phyloP scores from a whole-genome alignment of 495 filamentous ascomycete genomes.

The Aspergillus conjunctus region DNA sequence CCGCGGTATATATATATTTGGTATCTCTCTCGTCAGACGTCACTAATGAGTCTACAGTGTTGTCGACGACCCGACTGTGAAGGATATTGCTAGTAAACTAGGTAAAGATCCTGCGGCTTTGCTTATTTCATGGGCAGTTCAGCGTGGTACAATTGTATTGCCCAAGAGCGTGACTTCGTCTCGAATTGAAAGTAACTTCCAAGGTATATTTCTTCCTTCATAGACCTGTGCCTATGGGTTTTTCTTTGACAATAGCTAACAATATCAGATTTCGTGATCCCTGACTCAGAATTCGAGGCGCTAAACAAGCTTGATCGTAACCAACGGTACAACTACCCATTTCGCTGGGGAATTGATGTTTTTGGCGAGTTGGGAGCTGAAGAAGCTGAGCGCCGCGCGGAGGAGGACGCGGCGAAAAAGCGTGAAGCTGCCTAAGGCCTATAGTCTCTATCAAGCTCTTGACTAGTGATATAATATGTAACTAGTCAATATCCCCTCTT shows the following conservation, averaged over 20 bases:
- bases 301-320: constrained; percentile 49
- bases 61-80: constrained; percentile 62
- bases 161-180: constrained; percentile 62
- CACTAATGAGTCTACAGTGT: constrained; percentile 30
- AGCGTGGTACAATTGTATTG: constrained; percentile 64
- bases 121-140: constrained; percentile 78
- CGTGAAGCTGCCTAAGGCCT: constrained; percentile 17
- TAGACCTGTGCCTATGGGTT: background rate
- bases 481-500: too few relatives aligned
- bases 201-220: constrained; percentile 28
- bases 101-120: constrained; percentile 71
- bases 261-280: constrained; percentile 47
- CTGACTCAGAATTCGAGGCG: constrained; percentile 47
- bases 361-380: constrained; percentile 51
- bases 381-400: constrained; percentile 45
- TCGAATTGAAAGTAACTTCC: constrained; percentile 61
- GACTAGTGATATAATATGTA: background rate
- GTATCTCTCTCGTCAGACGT: constrained; percentile 16
- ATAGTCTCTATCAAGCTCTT: background rate
- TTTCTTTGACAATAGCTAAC: constrained; percentile 13
- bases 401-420: constrained; percentile 47
- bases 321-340: constrained; percentile 54
- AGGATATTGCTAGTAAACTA: constrained; percentile 64
- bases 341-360: constrained; percentile 53
- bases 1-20: constrained; percentile 33